Conservation (phyloP, 2,329 filamentous ascomycete genomes). For the Sporothrix globosa region DNA sequence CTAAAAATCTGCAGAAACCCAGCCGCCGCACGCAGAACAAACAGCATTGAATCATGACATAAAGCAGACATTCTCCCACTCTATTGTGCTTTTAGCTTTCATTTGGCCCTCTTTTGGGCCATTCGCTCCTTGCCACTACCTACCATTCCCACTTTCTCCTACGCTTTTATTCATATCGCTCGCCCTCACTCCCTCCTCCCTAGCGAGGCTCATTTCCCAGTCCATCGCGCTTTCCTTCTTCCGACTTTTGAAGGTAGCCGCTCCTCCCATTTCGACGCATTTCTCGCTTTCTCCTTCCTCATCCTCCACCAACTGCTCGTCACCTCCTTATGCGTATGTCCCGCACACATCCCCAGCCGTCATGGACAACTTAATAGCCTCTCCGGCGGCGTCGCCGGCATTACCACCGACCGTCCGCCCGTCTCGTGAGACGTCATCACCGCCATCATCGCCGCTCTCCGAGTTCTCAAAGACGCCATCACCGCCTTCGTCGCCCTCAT, state of each 20-base stretch:
- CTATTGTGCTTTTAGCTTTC: background rate
- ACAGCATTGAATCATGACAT: slow-evolving; percentile 22
- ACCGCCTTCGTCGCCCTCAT: slow-evolving; percentile 50
- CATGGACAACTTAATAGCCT: slow-evolving; percentile 33
- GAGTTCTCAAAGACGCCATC: slow-evolving; percentile 58
- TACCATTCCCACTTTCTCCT: background rate
- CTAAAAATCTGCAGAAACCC: slow-evolving; percentile 20
- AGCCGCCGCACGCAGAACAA: slow-evolving; percentile 8
- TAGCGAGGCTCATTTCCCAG: slow-evolving; percentile 22
- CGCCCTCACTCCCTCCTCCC: background rate
- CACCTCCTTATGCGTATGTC: slow-evolving; percentile 14
- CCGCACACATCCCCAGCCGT: background rate
- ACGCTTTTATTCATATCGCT: slow-evolving; percentile 16
- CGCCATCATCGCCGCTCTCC: slow-evolving; percentile 46
- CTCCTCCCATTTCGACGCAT: slow-evolving; percentile 6
- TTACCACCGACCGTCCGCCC: slow-evolving; percentile 12
- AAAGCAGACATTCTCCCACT: background rate
- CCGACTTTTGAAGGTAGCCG: slow-evolving; percentile 1
- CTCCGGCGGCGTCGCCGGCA: slow-evolving; percentile 29
- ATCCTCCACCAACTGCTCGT: background rate
- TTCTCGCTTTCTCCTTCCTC: slow-evolving; percentile 3
- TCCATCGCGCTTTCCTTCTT: slow-evolving; percentile 23
- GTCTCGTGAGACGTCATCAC: slow-evolving; percentile 21
- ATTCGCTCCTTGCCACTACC: slow-evolving; percentile 13
- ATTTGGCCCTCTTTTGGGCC: slow-evolving; percentile 23